Percentiles rank a stretch among this genome's conserved stretches.
Conservation (phyloP, 1,284 basidiomycete species). For the Rhodotorula sp. region DNA sequence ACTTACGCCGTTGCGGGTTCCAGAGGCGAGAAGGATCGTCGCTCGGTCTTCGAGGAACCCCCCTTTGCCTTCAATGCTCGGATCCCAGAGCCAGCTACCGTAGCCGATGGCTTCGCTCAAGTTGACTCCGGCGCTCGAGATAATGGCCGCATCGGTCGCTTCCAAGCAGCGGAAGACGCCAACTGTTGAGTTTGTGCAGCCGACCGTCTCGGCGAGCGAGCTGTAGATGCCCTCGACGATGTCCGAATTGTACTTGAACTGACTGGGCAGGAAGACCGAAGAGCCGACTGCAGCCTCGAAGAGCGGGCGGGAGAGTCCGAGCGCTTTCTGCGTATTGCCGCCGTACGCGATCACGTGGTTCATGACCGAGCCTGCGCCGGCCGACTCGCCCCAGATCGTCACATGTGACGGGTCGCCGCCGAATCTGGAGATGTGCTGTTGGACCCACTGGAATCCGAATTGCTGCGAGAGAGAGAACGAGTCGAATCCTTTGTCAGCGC, state of each 20-base stretch:
- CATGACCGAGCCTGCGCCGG: not conserved
- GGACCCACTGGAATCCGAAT: constrained; percentile 1
- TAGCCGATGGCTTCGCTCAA: no score
- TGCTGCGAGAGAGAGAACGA: not conserved
- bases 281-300: not conserved
- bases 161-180: not conserved
- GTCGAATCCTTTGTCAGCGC: not conserved
- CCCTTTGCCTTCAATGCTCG: not conserved
- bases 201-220: not conserved
- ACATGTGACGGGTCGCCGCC: constrained; percentile 1
- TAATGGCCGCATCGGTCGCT: not conserved
- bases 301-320: not conserved
- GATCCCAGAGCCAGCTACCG: not conserved
- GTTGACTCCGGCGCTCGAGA: not conserved
- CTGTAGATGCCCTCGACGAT: not conserved
- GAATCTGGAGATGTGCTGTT: constrained; percentile 2
- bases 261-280: not conserved
- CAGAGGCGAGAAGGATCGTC: not conserved
- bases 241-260: not conserved
- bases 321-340: not conserved
- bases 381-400: constrained; percentile 2
- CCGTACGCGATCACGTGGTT: constrained; percentile 6
- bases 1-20: not conserved
- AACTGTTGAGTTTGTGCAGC: not conserved
- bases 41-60: not conserved